Conservation (phyloP, 768 basidiomycete species). For the Lentinula edodes region DNA sequence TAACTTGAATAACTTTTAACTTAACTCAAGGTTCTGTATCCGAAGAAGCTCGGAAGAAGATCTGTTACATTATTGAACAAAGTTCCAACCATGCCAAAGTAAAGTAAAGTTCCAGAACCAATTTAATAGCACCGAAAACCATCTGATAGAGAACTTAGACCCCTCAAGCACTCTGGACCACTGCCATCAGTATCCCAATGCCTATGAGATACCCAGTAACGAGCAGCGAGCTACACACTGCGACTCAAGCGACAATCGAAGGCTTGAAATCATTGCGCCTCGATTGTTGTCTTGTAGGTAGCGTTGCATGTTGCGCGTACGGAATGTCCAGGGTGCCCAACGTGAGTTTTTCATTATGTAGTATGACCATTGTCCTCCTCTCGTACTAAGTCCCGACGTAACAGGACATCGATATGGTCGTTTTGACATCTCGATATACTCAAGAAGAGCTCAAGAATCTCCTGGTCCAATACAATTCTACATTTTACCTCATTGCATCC, state of each 20-base stretch:
- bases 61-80: too few species aligned
- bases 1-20: too few species aligned
- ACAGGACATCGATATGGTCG: slow-evolving; percentile 44
- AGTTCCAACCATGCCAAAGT: too few species aligned
- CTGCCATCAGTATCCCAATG: neutral
- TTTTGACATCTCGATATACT: slow-evolving; percentile 25
- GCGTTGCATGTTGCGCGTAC: slow-evolving; percentile 32
- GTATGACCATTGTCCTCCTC: neutral
- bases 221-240: neutral
- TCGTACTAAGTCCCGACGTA: slow-evolving; percentile 2
- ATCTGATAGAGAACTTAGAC: too few species aligned
- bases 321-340: slow-evolving; percentile 31
- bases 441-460: slow-evolving; percentile 35
- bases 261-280: slow-evolving; percentile 20
- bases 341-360: slow-evolving; percentile 17
- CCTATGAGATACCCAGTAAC: neutral
- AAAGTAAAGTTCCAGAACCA: too few species aligned
- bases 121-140: too few species aligned
- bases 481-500: slow-evolving; percentile 32
- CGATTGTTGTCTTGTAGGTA: slow-evolving; percentile 31
- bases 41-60: too few species aligned
- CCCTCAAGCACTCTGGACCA: too few species aligned
- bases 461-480: slow-evolving; percentile 21
- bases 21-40: too few species aligned
- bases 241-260: slow-evolving; percentile 18